Base-by-base conservation (phyloP, 179 eudicot species). In the Amaranthus tricolor region DNA sequence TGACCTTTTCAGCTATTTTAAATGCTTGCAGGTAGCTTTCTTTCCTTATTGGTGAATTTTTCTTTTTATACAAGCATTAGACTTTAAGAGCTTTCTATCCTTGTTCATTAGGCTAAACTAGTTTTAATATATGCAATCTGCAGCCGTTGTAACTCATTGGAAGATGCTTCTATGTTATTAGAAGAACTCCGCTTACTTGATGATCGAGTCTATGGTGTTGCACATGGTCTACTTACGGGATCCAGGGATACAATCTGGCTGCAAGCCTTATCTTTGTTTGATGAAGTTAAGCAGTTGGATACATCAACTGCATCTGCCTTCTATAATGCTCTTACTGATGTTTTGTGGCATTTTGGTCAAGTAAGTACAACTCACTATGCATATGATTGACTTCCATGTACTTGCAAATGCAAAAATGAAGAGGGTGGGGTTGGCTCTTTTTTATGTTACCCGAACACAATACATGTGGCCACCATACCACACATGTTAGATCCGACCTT, bases 331-430 rank as follows among this genome's bases (percentile, higher is more conserved):
- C 85, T 92, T 81, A 94, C 98, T 72, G 98, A 94, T 83, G 88
- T 94, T 81, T 86, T 92, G 63, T 94, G 98, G 98, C 96, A 94
- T 80, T 92, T 94, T 80, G 96, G 94, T 64, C 98, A 94, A 89
- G 98, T 92, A 86, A 78, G 77, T 69, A 65, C 53, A 69, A 51
- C 54, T 63, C 57, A 47, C 75, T 48, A 16, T 63, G 56, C 52
- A 56, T 62, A 31, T 45, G 44, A 7, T 58, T 61, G 24, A 31
- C 21, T 69, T 69, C 21, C 17, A 56, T 62, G 62, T 5, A 21
- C 47, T 77, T 21, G 52, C 10, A 3, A 55, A 50, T 20, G 16
- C 4, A 56, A 19, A 10, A 40, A 43, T 53, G 68, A 16, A 43
- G 19, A 62, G 60, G 31, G 14, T 19, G 16, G 5, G 40, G 40